phyloP scores from a whole-genome alignment of 2,329 filamentous ascomycete species.

The Microdochium bolleyi region DNA sequence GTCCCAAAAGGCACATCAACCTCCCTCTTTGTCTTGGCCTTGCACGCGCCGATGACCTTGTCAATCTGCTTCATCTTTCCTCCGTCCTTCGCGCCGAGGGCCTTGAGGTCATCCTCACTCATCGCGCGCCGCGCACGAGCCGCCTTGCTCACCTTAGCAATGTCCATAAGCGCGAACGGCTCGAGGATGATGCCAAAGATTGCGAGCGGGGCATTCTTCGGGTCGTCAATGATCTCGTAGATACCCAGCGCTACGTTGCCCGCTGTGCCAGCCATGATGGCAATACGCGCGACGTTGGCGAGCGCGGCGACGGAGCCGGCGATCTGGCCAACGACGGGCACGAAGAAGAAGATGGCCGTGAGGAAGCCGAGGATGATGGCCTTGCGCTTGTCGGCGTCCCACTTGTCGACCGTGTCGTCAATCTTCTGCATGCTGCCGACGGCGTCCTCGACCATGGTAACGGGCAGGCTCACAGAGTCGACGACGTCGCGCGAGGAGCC shows the following conservation, averaged over 20 bases:
- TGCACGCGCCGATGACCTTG: neutral
- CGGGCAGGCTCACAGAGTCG: constrained; percentile 6
- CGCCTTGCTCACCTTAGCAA: neutral
- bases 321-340: constrained; percentile 5
- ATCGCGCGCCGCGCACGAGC: neutral
- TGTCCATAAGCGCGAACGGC: neutral
- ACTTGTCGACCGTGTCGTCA: constrained; percentile 9
- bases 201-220: constrained; percentile 15
- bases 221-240: constrained; percentile 13
- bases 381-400: constrained; percentile 12
- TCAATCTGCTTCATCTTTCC: neutral
- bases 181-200: constrained; percentile 13
- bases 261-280: constrained; percentile 9
- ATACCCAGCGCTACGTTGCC: constrained; percentile 13
- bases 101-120: neutral
- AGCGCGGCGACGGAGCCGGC: constrained; percentile 1
- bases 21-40: no score
- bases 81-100: neutral
- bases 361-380: constrained; percentile 13
- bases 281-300: constrained; percentile 5
- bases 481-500: constrained; percentile 3
- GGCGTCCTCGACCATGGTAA: constrained; percentile 6
- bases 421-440: constrained; percentile 8
- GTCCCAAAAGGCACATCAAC: no score
- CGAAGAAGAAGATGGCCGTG: constrained; percentile 11